Evolutionary conservation across 129 eudicot species (phyloP).

Genomic region (Pseudognaphalium luteoalbum): DNA sequence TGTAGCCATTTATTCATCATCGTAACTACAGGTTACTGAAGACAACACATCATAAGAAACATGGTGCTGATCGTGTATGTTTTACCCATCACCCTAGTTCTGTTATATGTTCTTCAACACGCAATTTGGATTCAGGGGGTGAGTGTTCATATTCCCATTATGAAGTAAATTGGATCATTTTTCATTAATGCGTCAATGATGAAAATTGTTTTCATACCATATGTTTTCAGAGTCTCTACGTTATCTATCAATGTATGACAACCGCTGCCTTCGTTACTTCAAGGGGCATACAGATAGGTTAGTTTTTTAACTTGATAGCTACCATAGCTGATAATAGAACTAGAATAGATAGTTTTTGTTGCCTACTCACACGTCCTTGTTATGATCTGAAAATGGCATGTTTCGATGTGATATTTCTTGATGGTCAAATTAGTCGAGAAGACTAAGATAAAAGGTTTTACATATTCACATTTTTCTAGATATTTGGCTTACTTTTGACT

Average conservation of each 20-base stretch:
- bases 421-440: neutral
- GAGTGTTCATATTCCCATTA: neutral
- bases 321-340: too few species aligned
- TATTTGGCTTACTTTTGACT: conserved; percentile 17
- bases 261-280: conserved; percentile 91
- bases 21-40: conserved; percentile 67
- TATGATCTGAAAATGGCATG: conserved; percentile 2
- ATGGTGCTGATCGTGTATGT: conserved; percentile 95
- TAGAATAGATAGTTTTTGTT: too few species aligned
- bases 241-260: conserved; percentile 93
- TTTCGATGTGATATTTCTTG: conserved; percentile 21
- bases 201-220: neutral
- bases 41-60: conserved; percentile 87
- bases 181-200: conserved; percentile 7
- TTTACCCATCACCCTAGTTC: conserved; percentile 94
- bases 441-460: neutral
- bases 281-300: conserved; percentile 93
- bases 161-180: conserved; percentile 2
- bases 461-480: neutral
- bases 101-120: conserved; percentile 80
- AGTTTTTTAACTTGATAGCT: conserved; percentile 17
- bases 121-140: conserved; percentile 66
- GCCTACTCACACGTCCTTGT: too few species aligned
- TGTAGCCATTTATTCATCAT: conserved; percentile 12
- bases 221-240: conserved; percentile 64